Evolutionary conservation across 345 rosid species (phyloP).

Genomic region (Eutrema japonicum): DNA sequence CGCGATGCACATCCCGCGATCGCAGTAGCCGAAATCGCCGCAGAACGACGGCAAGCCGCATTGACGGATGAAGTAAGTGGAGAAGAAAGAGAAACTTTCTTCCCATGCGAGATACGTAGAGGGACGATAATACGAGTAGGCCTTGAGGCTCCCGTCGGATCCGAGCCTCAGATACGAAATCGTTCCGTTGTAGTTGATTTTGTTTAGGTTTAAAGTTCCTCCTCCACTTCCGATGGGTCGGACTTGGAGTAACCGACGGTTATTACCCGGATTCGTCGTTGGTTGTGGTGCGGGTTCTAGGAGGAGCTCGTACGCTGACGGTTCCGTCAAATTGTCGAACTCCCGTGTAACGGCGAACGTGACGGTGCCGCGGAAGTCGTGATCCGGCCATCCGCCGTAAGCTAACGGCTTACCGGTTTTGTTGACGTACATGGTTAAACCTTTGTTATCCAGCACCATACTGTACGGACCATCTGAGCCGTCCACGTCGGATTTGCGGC

Average conservation of each 20-base stretch:
- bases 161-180: conserved; percentile 52
- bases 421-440: conserved; percentile 48
- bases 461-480: conserved; percentile 59
- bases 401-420: conserved; percentile 47
- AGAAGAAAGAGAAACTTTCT: conserved; percentile 52
- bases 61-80: conserved; percentile 46
- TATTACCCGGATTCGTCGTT: conserved; percentile 28
- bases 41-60: conserved; percentile 46
- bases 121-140: conserved; percentile 50
- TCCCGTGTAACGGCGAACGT: conserved; percentile 34
- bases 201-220: conserved; percentile 30
- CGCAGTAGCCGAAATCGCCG: conserved; percentile 46
- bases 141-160: conserved; percentile 58
- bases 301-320: conserved; percentile 40
- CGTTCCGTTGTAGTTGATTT: conserved; percentile 58
- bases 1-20: conserved; percentile 40
- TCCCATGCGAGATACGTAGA: conserved; percentile 49
- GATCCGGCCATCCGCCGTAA: conserved; percentile 34
- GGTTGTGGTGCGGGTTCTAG: conserved; percentile 41
- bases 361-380: conserved; percentile 41
- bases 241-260: conserved; percentile 38
- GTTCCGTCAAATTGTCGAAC: conserved; percentile 21
- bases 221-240: conserved; percentile 31
- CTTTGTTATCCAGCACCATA: conserved; percentile 52
- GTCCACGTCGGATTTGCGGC: conserved; percentile 50